Evolutionary conservation across 305 asterid species (phyloP).

Genomic region (Solanum hybrid): DNA sequence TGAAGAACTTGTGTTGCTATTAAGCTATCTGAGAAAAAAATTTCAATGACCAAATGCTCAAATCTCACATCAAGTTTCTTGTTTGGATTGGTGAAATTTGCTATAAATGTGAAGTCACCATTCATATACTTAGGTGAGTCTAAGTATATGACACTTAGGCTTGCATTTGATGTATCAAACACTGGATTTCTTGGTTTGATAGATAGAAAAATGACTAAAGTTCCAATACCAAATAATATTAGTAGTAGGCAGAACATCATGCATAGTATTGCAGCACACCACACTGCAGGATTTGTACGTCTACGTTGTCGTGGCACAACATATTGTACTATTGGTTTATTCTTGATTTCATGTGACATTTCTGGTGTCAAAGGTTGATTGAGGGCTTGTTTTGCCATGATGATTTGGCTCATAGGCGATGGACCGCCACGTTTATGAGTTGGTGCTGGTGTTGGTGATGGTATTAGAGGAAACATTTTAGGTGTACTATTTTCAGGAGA

Average conservation of each 20-base stretch:
- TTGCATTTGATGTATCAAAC: conserved; percentile 59
- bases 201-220: conserved; percentile 39
- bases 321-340: conserved; percentile 30
- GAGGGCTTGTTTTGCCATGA: conserved; percentile 24
- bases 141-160: conserved; percentile 37
- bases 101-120: conserved; percentile 50
- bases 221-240: conserved; percentile 58
- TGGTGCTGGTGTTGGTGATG: conserved; percentile 18
- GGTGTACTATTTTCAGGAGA: conserved; percentile 7
- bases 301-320: conserved; percentile 34
- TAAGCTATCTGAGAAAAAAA: conserved; percentile 37
- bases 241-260: conserved; percentile 57
- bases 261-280: conserved; percentile 61
- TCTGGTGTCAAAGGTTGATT: conserved; percentile 27
- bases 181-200: conserved; percentile 55
- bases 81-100: conserved; percentile 79
- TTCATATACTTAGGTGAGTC: conserved; percentile 41
- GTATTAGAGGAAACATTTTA: conserved; percentile 27
- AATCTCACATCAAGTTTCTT: conserved; percentile 50
- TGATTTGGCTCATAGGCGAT: conserved; percentile 30
- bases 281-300: conserved; percentile 47
- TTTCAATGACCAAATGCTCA: conserved; percentile 50
- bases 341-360: conserved; percentile 23
- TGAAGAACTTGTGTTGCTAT: conserved; percentile 45
- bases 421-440: conserved; percentile 16